phyloP scores from a whole-genome alignment of 2,329 filamentous ascomycete genomes.

The Colletotrichum euphorbiae region DNA sequence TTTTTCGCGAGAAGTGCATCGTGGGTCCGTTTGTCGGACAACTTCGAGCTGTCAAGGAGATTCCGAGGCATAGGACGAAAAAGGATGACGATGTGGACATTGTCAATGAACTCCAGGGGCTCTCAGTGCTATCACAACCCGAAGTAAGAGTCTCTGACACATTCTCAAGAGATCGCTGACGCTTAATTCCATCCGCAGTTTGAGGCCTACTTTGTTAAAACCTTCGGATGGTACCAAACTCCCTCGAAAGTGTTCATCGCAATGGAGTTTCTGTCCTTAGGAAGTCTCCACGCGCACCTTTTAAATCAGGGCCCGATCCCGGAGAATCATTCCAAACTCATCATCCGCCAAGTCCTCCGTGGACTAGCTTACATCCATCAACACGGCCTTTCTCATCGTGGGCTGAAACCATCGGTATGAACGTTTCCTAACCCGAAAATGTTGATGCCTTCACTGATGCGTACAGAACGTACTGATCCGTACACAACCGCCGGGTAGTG shows the following conservation, averaged over 20 bases:
- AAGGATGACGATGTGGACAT: conserved; percentile 4
- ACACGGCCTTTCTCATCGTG: conserved; percentile 1
- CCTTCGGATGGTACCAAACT: conserved; percentile 18
- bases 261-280: conserved; percentile 13
- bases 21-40: conserved; percentile 1
- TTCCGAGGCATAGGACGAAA: neutral
- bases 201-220: conserved; percentile 14
- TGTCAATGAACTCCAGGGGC: conserved; percentile 4
- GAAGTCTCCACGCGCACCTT: conserved; percentile 4
- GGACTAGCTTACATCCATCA: conserved; percentile 21
- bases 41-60: conserved; percentile 15
- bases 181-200: neutral
- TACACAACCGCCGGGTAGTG: neutral
- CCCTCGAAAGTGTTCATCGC: conserved; percentile 14
- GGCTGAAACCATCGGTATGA: conserved; percentile 15
- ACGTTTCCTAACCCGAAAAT: too few species aligned
- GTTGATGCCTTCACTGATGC: neutral
- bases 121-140: neutral
- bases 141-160: neutral
- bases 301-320: conserved; percentile 10
- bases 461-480: conserved; percentile 6
- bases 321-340: neutral
- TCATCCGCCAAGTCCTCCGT: conserved; percentile 16
- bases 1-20: conserved; percentile 22
- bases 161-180: neutral